Conservation (phyloP, 202 grass and related monocot genomes). For the Panicum hallii region DNA sequence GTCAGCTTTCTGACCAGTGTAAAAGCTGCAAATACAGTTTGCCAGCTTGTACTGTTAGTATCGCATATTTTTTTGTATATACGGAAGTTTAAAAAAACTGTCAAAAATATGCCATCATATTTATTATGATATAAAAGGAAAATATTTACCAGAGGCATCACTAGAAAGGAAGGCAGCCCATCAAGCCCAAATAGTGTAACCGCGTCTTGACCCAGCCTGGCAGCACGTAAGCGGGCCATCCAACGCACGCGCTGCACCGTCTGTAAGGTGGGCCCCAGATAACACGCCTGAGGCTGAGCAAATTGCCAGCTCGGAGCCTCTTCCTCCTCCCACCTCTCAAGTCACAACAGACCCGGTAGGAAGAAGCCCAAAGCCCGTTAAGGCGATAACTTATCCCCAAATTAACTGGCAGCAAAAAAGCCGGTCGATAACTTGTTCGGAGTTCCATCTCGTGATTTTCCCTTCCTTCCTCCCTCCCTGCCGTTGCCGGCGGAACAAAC, state of each 20-base stretch:
- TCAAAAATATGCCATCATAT: no score
- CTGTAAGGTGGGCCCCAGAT: not conserved
- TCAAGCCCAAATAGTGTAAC: not conserved
- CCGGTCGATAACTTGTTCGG: not conserved
- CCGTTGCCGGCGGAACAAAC: conserved; percentile 27
- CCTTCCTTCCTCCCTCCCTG: not conserved
- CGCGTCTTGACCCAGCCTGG: not conserved
- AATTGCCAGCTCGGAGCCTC: not conserved
- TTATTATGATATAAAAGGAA: not conserved
- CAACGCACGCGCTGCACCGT: no score
- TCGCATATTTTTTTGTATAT: no score
- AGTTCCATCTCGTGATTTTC: not conserved
- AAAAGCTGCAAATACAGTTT: not conserved
- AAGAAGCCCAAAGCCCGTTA: conserved; percentile 17
- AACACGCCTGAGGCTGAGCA: not conserved
- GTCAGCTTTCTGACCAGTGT: not conserved
- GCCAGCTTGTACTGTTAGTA: no score
- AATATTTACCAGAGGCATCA: not conserved
- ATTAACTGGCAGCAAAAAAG: conserved; percentile 14
- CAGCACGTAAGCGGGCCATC: not conserved
- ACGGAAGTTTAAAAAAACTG: no score
- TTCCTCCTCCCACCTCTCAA: not conserved
- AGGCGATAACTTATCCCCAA: conserved; percentile 12
- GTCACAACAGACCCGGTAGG: not conserved
- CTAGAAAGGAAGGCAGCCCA: not conserved